Conservation (phyloP, 2,329 filamentous ascomycete genomes). For the Stemphylium vesicarium region DNA sequence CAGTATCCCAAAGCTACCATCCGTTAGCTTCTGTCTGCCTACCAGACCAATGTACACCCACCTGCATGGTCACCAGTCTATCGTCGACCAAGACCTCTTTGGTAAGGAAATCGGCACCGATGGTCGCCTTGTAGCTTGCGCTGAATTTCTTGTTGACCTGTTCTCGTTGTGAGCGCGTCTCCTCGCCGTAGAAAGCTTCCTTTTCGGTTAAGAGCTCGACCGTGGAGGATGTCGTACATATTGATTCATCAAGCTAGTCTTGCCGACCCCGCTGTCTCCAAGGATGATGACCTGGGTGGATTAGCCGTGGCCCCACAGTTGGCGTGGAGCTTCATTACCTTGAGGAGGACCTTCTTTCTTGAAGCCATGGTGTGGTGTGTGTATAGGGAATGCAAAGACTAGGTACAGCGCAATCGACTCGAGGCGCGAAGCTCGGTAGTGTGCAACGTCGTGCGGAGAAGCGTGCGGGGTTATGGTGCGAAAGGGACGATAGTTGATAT, state of each 20-base stretch:
- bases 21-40: constrained; percentile 21
- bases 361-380: constrained; percentile 39
- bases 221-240: constrained; percentile 72
- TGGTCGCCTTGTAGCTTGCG: constrained; percentile 99
- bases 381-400: constrained; percentile 8
- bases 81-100: constrained; percentile 98
- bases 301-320: constrained; percentile 16
- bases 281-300: constrained; percentile 88
- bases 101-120: constrained; percentile 97
- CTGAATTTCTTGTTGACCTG: constrained; percentile 99
- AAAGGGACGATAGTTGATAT: neutral
- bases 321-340: constrained; percentile 61
- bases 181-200: neutral
- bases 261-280: constrained; percentile 97
- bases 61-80: constrained; percentile 97
- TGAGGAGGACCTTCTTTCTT: constrained; percentile 84
- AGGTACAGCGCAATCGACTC: constrained; percentile 8
- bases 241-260: constrained; percentile 99
- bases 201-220: neutral
- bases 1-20: constrained; percentile 91
- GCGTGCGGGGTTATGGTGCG: neutral
- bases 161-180: constrained; percentile 14
- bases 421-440: constrained; percentile 12
- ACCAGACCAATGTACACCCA: constrained; percentile 48
- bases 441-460: constrained; percentile 6